Evolutionary conservation across 169 alveolate genomes (phyloP).

Genomic region (Plasmodium chabaudi): DNA sequence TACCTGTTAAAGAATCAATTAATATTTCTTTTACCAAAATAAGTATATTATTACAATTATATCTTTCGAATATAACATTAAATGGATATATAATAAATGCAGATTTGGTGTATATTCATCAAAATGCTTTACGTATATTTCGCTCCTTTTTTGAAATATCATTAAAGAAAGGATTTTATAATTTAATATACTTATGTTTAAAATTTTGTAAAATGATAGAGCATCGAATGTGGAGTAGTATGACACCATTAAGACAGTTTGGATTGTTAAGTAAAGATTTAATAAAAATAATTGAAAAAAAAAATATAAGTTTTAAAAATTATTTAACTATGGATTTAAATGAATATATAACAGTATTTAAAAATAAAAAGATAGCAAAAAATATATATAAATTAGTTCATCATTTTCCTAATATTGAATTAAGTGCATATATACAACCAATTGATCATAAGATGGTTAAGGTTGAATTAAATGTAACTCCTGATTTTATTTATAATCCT

Average conservation of each 20-base stretch:
- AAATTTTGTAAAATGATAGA: slow-evolving; percentile 97
- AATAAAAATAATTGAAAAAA: slow-evolving; percentile 95
- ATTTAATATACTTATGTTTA: slow-evolving; percentile 92
- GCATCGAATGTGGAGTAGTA: slow-evolving; percentile 97
- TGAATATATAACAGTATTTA: slow-evolving; percentile 95
- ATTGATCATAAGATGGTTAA: slow-evolving; percentile 95
- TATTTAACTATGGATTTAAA: slow-evolving; percentile 94
- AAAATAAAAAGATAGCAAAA: slow-evolving; percentile 93
- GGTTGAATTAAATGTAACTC: slow-evolving; percentile 93
- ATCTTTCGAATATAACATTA: slow-evolving; percentile 95
- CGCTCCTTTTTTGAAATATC: slow-evolving; percentile 98
- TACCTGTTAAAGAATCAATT: slow-evolving; percentile 93
- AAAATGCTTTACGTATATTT: slow-evolving; percentile 98
- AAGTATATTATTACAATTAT: slow-evolving; percentile 96
- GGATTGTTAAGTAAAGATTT: slow-evolving; percentile 94
- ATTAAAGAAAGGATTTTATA: slow-evolving; percentile 95
- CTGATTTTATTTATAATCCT: slow-evolving; percentile 96
- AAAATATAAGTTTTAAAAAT: slow-evolving; percentile 96
- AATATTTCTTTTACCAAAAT: slow-evolving; percentile 91
- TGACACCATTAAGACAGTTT: slow-evolving; percentile 99
- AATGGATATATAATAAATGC: slow-evolving; percentile 98
- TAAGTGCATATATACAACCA: slow-evolving; percentile 96
- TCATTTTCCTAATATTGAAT: slow-evolving; percentile 94
- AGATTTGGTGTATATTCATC: slow-evolving; percentile 98
- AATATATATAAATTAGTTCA: slow-evolving; percentile 92